Conservation (phyloP, 2,329 filamentous ascomycete genomes). For the Xylaria sp. region DNA sequence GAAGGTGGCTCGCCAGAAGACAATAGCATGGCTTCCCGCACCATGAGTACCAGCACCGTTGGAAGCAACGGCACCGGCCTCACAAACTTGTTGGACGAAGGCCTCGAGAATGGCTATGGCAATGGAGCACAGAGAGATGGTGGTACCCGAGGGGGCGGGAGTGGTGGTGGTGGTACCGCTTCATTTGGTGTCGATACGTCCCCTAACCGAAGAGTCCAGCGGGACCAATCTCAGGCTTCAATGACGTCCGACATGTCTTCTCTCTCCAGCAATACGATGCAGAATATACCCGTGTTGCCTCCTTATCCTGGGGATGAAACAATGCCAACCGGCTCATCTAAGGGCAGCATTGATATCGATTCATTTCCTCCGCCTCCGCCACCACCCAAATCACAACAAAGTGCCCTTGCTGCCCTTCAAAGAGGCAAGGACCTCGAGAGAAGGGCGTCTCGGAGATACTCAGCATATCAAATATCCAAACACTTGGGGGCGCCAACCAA, state of each 20-base stretch:
- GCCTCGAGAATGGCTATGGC: conserved; percentile 64
- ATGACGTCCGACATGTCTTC: conserved; percentile 71
- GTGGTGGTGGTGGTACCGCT: conserved; percentile 33
- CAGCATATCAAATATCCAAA: conserved; percentile 96
- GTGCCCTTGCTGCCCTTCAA: conserved; percentile 90
- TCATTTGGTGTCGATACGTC: conserved; percentile 53
- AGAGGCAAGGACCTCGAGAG: conserved; percentile 92
- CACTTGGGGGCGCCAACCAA: conserved; percentile 84
- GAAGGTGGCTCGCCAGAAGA: conserved; percentile 55
- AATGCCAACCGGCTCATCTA: conserved; percentile 57
- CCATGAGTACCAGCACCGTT: conserved; percentile 68
- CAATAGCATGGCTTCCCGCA: conserved; percentile 57
- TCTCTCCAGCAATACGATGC: conserved; percentile 78
- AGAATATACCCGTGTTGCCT: conserved; percentile 78
- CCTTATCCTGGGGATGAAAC: conserved; percentile 74
- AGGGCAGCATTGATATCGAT: conserved; percentile 67
- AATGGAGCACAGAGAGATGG: conserved; percentile 54
- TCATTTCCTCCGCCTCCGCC: conserved; percentile 79
- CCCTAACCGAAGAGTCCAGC: conserved; percentile 60
- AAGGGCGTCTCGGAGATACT: conserved; percentile 91
- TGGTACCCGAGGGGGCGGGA: conserved; percentile 33
- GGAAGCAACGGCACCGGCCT: conserved; percentile 68
- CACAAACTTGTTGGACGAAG: conserved; percentile 69
- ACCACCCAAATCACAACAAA: conserved; percentile 85
- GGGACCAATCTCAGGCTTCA: conserved; percentile 65